These are phyloP conservation scores for Cicer chorassanicum DNA, from an alignment of 306 rosid species.

Conservation along the genomic window DNA sequence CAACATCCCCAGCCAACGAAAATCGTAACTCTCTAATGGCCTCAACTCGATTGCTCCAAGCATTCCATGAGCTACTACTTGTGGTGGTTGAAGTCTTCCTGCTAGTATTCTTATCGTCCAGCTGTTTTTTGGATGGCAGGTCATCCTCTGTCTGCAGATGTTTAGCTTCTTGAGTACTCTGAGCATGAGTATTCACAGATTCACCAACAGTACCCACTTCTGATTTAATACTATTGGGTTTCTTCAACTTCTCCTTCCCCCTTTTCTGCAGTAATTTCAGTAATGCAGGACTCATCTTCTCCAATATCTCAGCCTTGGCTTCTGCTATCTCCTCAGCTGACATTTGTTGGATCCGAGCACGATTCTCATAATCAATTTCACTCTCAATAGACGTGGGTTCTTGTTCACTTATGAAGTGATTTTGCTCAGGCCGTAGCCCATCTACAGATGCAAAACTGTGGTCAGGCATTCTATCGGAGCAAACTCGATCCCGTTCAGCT, in stretches of 20 bases:
- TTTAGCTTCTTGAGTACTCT: conserved; percentile 46
- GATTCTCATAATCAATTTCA: conserved; percentile 82
- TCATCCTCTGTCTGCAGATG: conserved; percentile 41
- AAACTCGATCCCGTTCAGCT: conserved; percentile 27
- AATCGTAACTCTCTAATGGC: conserved; percentile 70
- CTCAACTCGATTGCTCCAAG: conserved; percentile 90
- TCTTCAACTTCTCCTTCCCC: conserved; percentile 67
- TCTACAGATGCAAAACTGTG: conserved; percentile 37
- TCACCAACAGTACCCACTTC: conserved; percentile 45
- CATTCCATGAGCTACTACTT: conserved; percentile 69
- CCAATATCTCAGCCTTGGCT: conserved; percentile 81
- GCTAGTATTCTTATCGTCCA: conserved; percentile 43
- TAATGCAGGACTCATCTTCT: conserved; percentile 67
- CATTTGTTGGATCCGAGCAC: conserved; percentile 67
- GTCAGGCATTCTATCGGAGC: conserved; percentile 24
- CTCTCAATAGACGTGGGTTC: conserved; percentile 55
- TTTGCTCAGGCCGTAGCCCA: conserved; percentile 34
- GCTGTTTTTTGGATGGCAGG: conserved; percentile 42
- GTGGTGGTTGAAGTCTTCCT: conserved; percentile 45
- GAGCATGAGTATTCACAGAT: conserved; percentile 44
- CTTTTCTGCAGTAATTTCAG: conserved; percentile 66
- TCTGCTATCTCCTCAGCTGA: conserved; percentile 72
- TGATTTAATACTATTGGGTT: conserved; percentile 40
- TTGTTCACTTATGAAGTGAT: conserved; percentile 45
- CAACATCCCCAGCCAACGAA: conserved; percentile 75